A percentile compares a stretch with the other conserved stretches of the same genome.
These are phyloP conservation scores for Eutypella sp. DNA, from an alignment of 2,329 filamentous ascomycete species.

Conservation along the genomic window DNA sequence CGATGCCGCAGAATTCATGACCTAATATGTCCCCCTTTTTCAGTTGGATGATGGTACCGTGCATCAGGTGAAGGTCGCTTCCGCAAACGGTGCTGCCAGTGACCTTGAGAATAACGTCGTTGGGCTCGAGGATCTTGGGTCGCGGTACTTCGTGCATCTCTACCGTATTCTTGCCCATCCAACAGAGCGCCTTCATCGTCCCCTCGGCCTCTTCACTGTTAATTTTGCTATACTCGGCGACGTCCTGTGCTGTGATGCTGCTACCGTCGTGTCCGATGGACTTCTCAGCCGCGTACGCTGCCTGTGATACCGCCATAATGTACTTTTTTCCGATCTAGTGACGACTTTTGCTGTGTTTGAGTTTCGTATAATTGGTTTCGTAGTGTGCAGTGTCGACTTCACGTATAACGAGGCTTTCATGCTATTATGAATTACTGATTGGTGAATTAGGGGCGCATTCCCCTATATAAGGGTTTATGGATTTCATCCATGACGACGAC, in stretches of 20 bases:
- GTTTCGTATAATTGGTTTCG: background rate
- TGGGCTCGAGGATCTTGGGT: constrained; percentile 66
- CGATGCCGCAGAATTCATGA: constrained; percentile 55
- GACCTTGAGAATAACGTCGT: constrained; percentile 76
- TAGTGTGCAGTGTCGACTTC: background rate
- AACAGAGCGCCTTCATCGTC: constrained; percentile 75
- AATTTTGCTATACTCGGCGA: constrained; percentile 50
- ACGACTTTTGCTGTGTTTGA: background rate
- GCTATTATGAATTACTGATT: background rate
- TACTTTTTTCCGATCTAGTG: constrained; percentile 12
- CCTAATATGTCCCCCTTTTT: constrained; percentile 63
- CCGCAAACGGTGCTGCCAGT: constrained; percentile 59
- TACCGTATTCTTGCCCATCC: constrained; percentile 79
- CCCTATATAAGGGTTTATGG: background rate
- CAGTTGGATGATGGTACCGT: constrained; percentile 53
- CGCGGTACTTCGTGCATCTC: constrained; percentile 63
- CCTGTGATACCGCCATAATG: constrained; percentile 62
- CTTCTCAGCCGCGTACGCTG: constrained; percentile 63
- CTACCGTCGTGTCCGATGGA: constrained; percentile 62
- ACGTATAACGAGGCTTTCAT: background rate
- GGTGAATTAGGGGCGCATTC: background rate
- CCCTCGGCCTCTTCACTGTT: constrained; percentile 43
- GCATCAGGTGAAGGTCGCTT: constrained; percentile 54
- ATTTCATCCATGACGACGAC: background rate
- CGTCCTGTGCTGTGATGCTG: constrained; percentile 61